Conservation (phyloP, 305 asterid genomes). For the Nicotiana rustica region DNA sequence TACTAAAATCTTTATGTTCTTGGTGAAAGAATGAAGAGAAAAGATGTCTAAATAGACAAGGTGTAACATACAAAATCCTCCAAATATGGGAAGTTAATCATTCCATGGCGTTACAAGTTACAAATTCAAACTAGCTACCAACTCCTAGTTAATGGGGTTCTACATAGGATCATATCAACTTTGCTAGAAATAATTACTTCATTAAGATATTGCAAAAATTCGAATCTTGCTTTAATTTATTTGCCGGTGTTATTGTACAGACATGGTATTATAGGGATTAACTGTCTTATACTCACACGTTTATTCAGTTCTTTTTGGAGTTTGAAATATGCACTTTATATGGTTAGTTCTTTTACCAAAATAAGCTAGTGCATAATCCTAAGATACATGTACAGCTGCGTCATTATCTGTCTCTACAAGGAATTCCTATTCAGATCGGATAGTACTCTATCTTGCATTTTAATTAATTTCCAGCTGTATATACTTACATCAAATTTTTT, state of each 20-base stretch:
- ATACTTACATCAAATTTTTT: neutral
- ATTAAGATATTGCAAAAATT: no score
- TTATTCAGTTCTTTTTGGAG: slow-evolving; percentile 8
- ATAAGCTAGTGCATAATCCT: neutral
- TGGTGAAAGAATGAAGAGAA: slow-evolving; percentile 24
- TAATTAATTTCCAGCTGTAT: neutral
- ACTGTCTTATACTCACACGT: slow-evolving; percentile 16
- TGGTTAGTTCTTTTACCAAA: neutral
- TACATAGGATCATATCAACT: slow-evolving; percentile 3
- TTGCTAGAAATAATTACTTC: neutral
- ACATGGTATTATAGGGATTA: slow-evolving; percentile 12
- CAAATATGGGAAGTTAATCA: slow-evolving; percentile 54
- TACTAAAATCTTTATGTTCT: neutral
- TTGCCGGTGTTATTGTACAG: neutral
- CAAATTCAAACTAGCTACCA: slow-evolving; percentile 13
- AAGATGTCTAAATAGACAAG: slow-evolving; percentile 38
- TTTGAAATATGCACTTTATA: neutral
- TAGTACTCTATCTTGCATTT: slow-evolving; percentile 21
- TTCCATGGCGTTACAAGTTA: slow-evolving; percentile 44
- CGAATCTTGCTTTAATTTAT: neutral
- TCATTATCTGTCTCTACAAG: neutral
- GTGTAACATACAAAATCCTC: slow-evolving; percentile 44
- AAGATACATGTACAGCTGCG: neutral
- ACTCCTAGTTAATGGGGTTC: slow-evolving; percentile 12
- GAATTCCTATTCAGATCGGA: neutral